phyloP scores from a whole-genome alignment of 75 land plant species.

The Pinus taeda region DNA sequence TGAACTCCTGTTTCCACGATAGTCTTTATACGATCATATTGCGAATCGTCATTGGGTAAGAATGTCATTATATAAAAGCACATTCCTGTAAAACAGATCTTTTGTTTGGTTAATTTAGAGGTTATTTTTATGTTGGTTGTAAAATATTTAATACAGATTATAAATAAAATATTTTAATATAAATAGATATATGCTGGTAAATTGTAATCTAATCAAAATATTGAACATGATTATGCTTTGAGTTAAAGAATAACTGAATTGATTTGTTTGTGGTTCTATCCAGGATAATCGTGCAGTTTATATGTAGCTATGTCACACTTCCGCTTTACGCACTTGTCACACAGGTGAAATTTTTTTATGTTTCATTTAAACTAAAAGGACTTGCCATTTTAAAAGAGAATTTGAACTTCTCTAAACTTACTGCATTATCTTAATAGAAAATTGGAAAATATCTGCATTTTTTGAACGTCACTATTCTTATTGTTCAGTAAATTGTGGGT shows the following conservation, averaged over 20 bases:
- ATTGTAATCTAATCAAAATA: too few species aligned
- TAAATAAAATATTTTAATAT: too few species aligned
- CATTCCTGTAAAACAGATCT: not conserved
- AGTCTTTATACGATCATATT: conserved; percentile 9
- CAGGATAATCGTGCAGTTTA: conserved; percentile 23
- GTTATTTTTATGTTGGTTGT: too few species aligned
- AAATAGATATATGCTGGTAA: too few species aligned
- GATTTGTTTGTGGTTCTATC: not conserved
- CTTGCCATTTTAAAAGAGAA: not conserved
- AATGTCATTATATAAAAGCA: not conserved
- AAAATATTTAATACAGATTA: too few species aligned
- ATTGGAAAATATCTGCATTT: not conserved
- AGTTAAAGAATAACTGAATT: not conserved
- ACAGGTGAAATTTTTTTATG: conserved; percentile 28
- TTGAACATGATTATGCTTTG: not conserved
- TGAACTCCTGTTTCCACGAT: conserved; percentile 37
- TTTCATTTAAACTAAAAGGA: not conserved
- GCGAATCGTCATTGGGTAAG: conserved; percentile 28
- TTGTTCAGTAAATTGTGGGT: not conserved
- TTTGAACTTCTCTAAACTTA: not conserved
- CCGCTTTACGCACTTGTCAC: conserved; percentile 72
- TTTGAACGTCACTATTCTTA: too few species aligned
- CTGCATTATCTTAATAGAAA: not conserved
- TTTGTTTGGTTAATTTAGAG: too few species aligned
- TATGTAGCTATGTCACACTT: conserved; percentile 68